Evolutionary conservation across 176 grass and related monocot species (phyloP).

Genomic region (Triticum turgidum): DNA sequence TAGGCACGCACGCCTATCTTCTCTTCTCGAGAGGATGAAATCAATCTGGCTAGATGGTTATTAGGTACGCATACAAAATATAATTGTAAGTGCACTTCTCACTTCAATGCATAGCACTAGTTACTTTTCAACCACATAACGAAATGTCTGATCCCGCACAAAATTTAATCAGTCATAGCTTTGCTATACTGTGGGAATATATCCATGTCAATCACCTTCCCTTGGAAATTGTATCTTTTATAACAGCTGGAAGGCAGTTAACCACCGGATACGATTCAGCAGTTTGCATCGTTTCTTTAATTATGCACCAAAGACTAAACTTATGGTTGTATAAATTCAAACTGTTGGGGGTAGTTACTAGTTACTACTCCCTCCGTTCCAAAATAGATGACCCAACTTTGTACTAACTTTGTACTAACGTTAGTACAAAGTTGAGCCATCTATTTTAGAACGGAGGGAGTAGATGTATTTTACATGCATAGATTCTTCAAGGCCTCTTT

Average conservation of each 20-base stretch:
- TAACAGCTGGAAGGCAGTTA: not conserved
- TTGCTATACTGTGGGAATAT: not conserved
- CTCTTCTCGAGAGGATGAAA: too few species aligned
- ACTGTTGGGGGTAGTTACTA: not conserved
- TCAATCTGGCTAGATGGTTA: too few species aligned
- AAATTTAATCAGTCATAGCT: not conserved
- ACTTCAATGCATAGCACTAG: not conserved
- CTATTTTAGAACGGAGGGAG: too few species aligned
- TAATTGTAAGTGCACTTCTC: not conserved
- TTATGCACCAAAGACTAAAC: not conserved
- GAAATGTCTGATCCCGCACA: not conserved
- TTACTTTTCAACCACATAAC: not conserved
- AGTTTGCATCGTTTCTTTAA: not conserved
- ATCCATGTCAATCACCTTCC: not conserved
- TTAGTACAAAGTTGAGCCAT: too few species aligned
- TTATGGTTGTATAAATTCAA: not conserved
- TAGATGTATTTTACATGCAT: conserved; percentile 1
- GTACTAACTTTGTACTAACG: too few species aligned
- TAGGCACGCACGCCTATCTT: too few species aligned
- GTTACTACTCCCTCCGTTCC: too few species aligned
- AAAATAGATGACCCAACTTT: too few species aligned
- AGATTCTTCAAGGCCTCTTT: conserved; percentile 20
- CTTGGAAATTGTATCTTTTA: not conserved
- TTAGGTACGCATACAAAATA: not conserved
- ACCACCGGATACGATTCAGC: not conserved